Conservation (phyloP, 163 green algal species). For the Chlamydomonas reinhardtii region DNA sequence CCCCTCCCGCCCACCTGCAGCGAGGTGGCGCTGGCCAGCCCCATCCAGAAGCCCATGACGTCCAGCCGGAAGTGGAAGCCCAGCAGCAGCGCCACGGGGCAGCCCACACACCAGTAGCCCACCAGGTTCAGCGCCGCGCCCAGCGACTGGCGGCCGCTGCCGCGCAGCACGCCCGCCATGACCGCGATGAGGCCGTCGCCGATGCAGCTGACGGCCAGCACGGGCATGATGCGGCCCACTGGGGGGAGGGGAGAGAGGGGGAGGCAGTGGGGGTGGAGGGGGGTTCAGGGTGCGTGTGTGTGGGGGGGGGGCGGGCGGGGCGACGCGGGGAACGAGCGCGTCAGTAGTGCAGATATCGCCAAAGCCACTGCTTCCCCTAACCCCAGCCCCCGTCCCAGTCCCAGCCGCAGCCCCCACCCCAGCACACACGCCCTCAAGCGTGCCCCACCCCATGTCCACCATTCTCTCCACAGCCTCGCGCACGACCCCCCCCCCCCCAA, state of each 20-base stretch:
- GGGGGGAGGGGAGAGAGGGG: not conserved
- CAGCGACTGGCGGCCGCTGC: conserved; percentile 53
- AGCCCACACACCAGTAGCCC: conserved; percentile 60
- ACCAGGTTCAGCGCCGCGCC: conserved; percentile 64
- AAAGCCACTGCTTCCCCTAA: too few relatives aligned
- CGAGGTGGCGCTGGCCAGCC: conserved; percentile 45
- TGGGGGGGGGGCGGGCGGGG: not conserved
- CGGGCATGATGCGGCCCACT: conserved; percentile 52
- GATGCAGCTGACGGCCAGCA: conserved; percentile 8
- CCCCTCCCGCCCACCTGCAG: conserved; percentile 44
- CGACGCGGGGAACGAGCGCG: too few relatives aligned
- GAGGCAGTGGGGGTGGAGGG: not conserved
- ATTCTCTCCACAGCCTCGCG: not conserved
- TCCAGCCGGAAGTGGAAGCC: conserved; percentile 46
- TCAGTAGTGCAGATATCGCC: too few relatives aligned
- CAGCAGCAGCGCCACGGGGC: conserved; percentile 61
- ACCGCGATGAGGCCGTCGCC: conserved; percentile 42
- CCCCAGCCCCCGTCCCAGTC: too few relatives aligned
- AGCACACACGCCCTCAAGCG: not conserved
- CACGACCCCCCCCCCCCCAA: not conserved
- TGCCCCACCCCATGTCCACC: not conserved
- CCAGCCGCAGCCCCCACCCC: too few relatives aligned
- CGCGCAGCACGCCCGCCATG: conserved; percentile 57
- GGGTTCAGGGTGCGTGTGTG: too few relatives aligned
- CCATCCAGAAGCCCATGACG: conserved; percentile 62